Evolutionary conservation across 176 grass and related monocot species (phyloP), one percentile per base, ranked within the genome.

Genomic region (Phragmites australis): DNA sequence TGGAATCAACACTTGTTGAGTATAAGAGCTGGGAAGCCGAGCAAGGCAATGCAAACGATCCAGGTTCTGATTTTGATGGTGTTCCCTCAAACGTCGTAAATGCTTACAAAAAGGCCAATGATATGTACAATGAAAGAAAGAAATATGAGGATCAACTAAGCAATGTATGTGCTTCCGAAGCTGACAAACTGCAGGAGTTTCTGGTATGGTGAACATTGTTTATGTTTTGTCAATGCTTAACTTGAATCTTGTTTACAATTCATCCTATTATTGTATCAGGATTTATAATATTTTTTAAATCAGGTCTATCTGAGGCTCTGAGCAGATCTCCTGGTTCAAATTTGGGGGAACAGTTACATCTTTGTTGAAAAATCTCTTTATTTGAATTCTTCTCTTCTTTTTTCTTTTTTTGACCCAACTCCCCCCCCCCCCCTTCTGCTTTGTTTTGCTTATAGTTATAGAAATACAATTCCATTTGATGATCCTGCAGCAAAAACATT

Each of bases 11-110:
- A 67, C 86, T 99, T 62, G 52, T 45, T 74, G 90, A 87, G 55
- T 95, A 94, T 77, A 99, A 99, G 89, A 77, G 77, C 62, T 99
- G 96, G 96, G 96, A 99, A 62, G 77, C 88, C 10, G 96, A 99
- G 57, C 90, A 93, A 82, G 92, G 92, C 68, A 94, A 91, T 83
- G 65, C 21, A 76, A 95, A 93, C 85, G 92, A 93, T 40, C 77
- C 75, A 54, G 62, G 79, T 70, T 80, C 87, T 42, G 63, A 91
- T 53, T 75, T 91, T 48, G 92, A 95, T 59, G 88, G 88, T 78
- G 86, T 95, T 77, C 90, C 92, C 75, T 73, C 92, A 63, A 94
- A 94, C 69, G 56, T 93, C 74, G 51, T 81, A 70, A 72, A 84
- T 80, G 77, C 88, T 58, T 93, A 95, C 74, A 83, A 80, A 83